Conservation (phyloP, 768 basidiomycete species). For the Termitomyces bulborhizus region DNA sequence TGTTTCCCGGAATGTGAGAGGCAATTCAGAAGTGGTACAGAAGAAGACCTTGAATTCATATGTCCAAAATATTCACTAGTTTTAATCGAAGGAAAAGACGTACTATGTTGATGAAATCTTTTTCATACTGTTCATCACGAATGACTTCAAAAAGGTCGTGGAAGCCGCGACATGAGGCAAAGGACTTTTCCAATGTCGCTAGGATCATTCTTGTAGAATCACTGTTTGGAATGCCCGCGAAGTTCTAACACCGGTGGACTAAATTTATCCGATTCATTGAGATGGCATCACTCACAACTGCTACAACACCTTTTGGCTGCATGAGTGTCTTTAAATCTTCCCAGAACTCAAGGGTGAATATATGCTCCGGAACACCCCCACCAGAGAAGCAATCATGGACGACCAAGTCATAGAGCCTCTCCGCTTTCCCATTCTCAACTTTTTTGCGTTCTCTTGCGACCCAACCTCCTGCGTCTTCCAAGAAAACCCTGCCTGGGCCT, state of each 20-base stretch:
- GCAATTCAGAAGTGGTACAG: conserved; percentile 54
- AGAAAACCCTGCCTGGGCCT: conserved; percentile 50
- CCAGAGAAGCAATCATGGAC: conserved; percentile 95
- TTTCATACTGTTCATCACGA: conserved; percentile 38
- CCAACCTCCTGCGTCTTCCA: conserved; percentile 76
- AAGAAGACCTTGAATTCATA: conserved; percentile 61
- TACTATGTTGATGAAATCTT: conserved; percentile 73
- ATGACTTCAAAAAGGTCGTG: conserved; percentile 55
- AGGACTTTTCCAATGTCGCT: conserved; percentile 63
- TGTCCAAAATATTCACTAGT: neutral
- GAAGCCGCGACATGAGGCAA: conserved; percentile 78
- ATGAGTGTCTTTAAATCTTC: conserved; percentile 56
- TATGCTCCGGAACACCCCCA: conserved; percentile 79
- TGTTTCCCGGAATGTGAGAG: conserved; percentile 55
- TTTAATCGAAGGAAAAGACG: conserved; percentile 13
- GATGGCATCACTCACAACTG: conserved; percentile 52
- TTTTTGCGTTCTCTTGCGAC: conserved; percentile 36
- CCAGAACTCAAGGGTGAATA: conserved; percentile 88
- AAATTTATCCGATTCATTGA: neutral
- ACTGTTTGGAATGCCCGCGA: conserved; percentile 66
- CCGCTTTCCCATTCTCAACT: conserved; percentile 20
- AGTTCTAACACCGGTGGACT: conserved; percentile 49
- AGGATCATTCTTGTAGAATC: conserved; percentile 60
- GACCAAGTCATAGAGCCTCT: conserved; percentile 56
- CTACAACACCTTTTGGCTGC: conserved; percentile 67